Evolutionary conservation across 2,329 filamentous ascomycete genomes (phyloP).

Genomic region (Fusarium graminum): DNA sequence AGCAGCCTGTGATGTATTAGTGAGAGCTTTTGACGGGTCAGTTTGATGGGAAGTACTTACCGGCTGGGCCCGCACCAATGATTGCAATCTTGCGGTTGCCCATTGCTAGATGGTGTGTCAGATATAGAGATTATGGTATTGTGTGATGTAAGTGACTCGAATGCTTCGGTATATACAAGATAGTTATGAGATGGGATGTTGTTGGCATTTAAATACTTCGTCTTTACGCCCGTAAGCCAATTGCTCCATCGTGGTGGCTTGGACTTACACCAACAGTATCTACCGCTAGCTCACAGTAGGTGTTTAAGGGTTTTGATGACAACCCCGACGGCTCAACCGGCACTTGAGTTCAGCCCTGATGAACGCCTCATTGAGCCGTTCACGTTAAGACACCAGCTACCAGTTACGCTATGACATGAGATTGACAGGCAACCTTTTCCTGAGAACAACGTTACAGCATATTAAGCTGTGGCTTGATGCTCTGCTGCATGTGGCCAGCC

Average conservation of each 20-base stretch:
- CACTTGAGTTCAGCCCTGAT: constrained; percentile 23
- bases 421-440: neutral
- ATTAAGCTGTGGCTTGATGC: neutral
- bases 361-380: constrained; percentile 14
- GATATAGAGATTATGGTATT: neutral
- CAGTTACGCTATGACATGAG: neutral
- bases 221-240: neutral
- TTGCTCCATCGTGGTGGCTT: constrained; percentile 7
- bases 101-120: constrained; percentile 22
- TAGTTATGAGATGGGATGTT: neutral
- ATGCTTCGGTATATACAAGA: neutral
- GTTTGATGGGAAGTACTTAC: constrained; percentile 26
- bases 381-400: neutral
- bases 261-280: neutral
- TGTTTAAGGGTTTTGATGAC: constrained; percentile 8
- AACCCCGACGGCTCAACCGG: constrained; percentile 32
- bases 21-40: neutral
- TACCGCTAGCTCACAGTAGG: constrained; percentile 17
- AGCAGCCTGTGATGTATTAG: constrained; percentile 43
- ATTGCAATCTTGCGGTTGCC: constrained; percentile 46
- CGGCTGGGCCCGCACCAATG: constrained; percentile 50
- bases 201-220: constrained; percentile 24
- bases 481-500: neutral
- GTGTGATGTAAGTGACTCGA: too few species aligned
- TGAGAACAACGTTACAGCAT: constrained; percentile 25